Conservation (phyloP, 1,284 basidiomycete species). For the Lentinula novae-zelandiae region DNA sequence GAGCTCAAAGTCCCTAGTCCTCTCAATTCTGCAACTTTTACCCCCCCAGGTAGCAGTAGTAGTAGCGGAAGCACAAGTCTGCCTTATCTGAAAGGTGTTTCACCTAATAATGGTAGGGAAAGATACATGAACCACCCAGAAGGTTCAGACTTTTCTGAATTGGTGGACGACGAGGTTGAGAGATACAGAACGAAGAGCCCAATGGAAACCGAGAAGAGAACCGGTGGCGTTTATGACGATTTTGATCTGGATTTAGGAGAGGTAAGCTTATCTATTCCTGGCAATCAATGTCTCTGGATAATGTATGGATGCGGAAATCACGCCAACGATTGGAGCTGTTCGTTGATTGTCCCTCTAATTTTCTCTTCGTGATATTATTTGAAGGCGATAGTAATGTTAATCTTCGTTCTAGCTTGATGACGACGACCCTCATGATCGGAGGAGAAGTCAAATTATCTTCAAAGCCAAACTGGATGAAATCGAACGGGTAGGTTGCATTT, state of each 20-base stretch:
- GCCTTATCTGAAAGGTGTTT: conserved; percentile 26
- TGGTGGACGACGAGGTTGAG: conserved; percentile 27
- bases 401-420: conserved; percentile 50
- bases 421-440: conserved; percentile 64
- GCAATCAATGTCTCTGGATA: background rate
- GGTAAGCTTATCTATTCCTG: conserved; percentile 26
- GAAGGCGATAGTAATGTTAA: conserved; percentile 12
- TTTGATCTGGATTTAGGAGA: conserved; percentile 64
- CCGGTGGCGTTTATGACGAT: conserved; percentile 67
- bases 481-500: conserved; percentile 48
- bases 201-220: conserved; percentile 54
- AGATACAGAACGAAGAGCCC: conserved; percentile 41
- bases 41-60: conserved; percentile 3
- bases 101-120: conserved; percentile 3
- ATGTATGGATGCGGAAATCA: no score
- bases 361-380: no score
- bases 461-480: conserved; percentile 70
- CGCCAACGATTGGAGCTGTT: no score
- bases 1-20: conserved; percentile 15
- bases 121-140: background rate
- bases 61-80: conserved; percentile 20
- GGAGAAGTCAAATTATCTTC: conserved; percentile 68
- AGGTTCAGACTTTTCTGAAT: conserved; percentile 6
- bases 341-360: no score
- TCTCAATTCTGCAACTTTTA: conserved; percentile 1